These are phyloP conservation scores for Neurospora sp. DNA, from an alignment of 495 filamentous ascomycete genomes.

Conservation along the genomic window DNA sequence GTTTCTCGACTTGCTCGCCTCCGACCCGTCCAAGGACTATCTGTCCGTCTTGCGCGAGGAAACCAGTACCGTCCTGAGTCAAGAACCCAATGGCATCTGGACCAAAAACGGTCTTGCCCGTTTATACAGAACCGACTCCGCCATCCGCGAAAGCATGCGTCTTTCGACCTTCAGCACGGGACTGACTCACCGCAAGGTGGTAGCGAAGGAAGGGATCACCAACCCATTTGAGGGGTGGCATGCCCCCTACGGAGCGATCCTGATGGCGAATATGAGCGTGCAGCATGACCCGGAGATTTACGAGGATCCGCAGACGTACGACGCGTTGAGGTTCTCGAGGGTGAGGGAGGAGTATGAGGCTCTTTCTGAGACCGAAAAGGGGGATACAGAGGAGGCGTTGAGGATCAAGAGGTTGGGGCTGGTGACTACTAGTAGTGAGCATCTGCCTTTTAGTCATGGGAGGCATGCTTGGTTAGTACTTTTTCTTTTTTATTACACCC, in stretches of 20 bases:
- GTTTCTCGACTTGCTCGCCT: conserved; percentile 32
- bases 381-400: conserved; percentile 16
- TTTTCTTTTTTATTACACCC: background rate
- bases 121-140: conserved; percentile 22
- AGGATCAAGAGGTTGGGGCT: conserved; percentile 20
- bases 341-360: conserved; percentile 25
- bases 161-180: conserved; percentile 20
- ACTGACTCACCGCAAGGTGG: conserved; percentile 26
- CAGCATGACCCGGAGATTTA: conserved; percentile 26
- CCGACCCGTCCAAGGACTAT: conserved; percentile 17
- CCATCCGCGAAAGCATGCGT: conserved; percentile 29
- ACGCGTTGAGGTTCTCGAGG: conserved; percentile 23
- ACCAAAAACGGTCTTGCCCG: conserved; percentile 26
- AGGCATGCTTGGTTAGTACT: conserved; percentile 27
- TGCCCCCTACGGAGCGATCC: conserved; percentile 17
- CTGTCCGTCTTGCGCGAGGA: conserved; percentile 29
- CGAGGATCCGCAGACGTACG: conserved; percentile 21
- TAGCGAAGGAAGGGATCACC: conserved; percentile 23
- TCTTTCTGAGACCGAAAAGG: background rate
- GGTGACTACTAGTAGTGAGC: conserved; percentile 26
- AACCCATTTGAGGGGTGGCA: conserved; percentile 25
- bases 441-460: conserved; percentile 28
- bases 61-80: conserved; percentile 17
- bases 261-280: conserved; percentile 22
- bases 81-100: conserved; percentile 24